Evolutionary conservation across 2,329 filamentous ascomycete species (phyloP), one percentile per base, ranked within the genome.

Genomic region (Incumbomyces delicatus): DNA sequence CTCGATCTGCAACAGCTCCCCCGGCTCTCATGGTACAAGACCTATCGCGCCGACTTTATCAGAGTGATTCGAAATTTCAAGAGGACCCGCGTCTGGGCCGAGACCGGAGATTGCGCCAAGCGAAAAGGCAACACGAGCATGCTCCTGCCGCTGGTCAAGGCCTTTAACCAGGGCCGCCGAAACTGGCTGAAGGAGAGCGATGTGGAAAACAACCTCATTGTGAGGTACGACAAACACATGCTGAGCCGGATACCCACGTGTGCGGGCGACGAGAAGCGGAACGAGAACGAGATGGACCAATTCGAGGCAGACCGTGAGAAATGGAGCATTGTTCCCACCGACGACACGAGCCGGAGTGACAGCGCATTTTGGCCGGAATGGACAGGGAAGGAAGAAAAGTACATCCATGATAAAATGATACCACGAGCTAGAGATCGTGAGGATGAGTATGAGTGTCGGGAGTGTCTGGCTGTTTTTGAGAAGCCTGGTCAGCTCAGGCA

Each of bases 381-480:
- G 41, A 44, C 41, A 35, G 41, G 41, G 10, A 44, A 44, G n/a
- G 41, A 44, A 30, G 41, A 44, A 30, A 36, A 35, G 41, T 44
- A 44, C 16, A 44, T 44, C 14, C 10, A 36, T 11, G 41, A 44
- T 13, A 44, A 44, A 33, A 44, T 44, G 41, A 13, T 44, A n/a
- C 31, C 8, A 18, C 17, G 41, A 20, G 6, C 8, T 2, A 3
- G 41, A 2, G 31, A 44, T 32, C 5, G 29, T n/a, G 31, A 44
- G 2, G 12, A 32, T 17, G 31, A 37, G n/a, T 44, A 20, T 6
- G 41, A 36, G 16, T 44, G 41, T 18, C n/a, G 20, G 14, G 41
- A 44, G 31, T 44, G 41, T 29, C 41, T 44, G 5, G 41, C 41
- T 13, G 41, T 37, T 2, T 44, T 44, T 36, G 41, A 44, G n/a